Evolutionary conservation across 2,329 filamentous ascomycete genomes (phyloP), one percentile per base, ranked within the genome.

Genomic region (Alternaria brassicae): DNA sequence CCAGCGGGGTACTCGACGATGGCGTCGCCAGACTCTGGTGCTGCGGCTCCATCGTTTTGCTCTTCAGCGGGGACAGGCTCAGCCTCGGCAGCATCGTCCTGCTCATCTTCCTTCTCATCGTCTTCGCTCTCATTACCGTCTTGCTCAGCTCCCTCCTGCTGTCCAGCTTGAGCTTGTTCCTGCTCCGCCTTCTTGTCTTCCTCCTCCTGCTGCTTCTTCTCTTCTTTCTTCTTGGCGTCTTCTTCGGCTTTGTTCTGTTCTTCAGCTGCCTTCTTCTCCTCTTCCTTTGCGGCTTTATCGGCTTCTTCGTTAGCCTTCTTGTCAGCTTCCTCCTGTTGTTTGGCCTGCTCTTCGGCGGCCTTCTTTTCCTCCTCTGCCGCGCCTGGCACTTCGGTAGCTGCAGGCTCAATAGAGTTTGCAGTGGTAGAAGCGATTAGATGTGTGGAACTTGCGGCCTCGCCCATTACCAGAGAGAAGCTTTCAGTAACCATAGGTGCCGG

Each of bases 401-500:
- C 25, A 32, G 36, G 21, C 28, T 42, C 53, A 28, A 37, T 27
- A 21, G 37, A 28, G 23, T 41, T 45, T 19, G 41, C 47, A 6
- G 36, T 40, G 17, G 40, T n/a, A 3, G 27, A 19, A 48, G 50
- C 36, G 3, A 40, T 19, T 25, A 21, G 19, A 10, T n/a, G 23
- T 36, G 55, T 42, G 6, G 36, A 23, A 17, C 51, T 5, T 1
- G 41, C 56, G 37, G 56, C 60, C 25, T 56, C 52, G 4, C 39
- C 56, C 49, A 53, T 53, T n/a, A 60, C 36, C 17, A 62, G 15
- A 19, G 60, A 50, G 49, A 62, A 62, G n/a, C 60, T 62, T 10
- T 53, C 57, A 6, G 56, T 60, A 15, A 56, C 60, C 15, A 41
- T 53, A 28, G 60, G 42, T 12, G 52, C 60, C 4, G 60, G 52